A percentile compares a stretch with the other conserved stretches of the same genome.
Evolutionary conservation across 2,329 filamentous ascomycete species (phyloP).

Genomic region (Botrytis tulipae): DNA sequence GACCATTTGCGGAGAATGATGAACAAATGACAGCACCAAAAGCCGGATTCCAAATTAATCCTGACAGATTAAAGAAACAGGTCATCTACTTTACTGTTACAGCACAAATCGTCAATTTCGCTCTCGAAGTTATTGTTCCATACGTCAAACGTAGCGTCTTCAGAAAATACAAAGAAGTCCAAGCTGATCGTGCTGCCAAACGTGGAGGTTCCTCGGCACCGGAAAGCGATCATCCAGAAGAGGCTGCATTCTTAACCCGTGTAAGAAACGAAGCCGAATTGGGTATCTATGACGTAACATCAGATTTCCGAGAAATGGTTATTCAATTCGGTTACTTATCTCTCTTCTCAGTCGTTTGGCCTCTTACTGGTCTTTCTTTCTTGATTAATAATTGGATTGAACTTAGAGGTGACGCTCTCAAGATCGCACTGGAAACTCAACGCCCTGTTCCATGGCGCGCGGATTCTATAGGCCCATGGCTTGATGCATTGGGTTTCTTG

Average conservation of each 20-base stretch:
- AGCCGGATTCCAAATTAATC: slow-evolving; percentile 75
- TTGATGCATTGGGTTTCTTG: slow-evolving; percentile 82
- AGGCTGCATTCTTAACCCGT: slow-evolving; percentile 74
- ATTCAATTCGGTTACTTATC: slow-evolving; percentile 83
- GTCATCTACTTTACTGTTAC: slow-evolving; percentile 97
- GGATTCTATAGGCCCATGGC: slow-evolving; percentile 92
- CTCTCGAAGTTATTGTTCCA: slow-evolving; percentile 80
- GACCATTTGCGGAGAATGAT: slow-evolving; percentile 72
- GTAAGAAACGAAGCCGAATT: slow-evolving; percentile 82
- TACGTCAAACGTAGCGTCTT: slow-evolving; percentile 77
- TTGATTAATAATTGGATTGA: slow-evolving; percentile 96
- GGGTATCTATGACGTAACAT: slow-evolving; percentile 82
- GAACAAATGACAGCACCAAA: slow-evolving; percentile 61
- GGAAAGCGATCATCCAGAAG: slow-evolving; percentile 67
- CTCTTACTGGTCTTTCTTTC: slow-evolving; percentile 85
- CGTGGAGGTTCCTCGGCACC: slow-evolving; percentile 43
- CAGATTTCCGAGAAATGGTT: slow-evolving; percentile 91
- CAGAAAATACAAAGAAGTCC: slow-evolving; percentile 74
- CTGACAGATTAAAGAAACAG: slow-evolving; percentile 78
- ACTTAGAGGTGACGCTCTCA: slow-evolving; percentile 87
- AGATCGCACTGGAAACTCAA: slow-evolving; percentile 86
- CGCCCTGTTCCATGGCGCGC: slow-evolving; percentile 86
- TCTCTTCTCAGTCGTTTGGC: slow-evolving; percentile 92
- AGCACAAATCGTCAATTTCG: slow-evolving; percentile 84
- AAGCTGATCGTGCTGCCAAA: slow-evolving; percentile 58